Base-by-base conservation (phyloP, 208 protist species). In the Leishmania turanica region DNA sequence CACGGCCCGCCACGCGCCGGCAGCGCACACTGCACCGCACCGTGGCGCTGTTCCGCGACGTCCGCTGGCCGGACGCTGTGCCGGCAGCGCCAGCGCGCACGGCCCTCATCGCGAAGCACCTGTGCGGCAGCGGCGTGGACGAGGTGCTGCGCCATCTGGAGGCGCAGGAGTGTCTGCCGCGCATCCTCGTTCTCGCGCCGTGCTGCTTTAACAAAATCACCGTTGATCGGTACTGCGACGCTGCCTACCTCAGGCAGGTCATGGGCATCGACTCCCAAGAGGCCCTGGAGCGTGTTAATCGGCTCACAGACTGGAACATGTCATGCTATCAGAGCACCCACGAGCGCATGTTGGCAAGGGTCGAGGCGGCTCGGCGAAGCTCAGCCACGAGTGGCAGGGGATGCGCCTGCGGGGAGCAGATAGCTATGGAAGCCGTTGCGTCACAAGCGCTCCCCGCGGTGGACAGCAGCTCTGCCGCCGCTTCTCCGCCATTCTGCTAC, bases 81-180 rank as follows among this genome's bases (percentile, higher is more conserved):
- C 69, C 64, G 21, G 88, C 78, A 0, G 76, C 79, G 19, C 89
- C 91, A 66, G 62, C 79, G 40, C 82, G 80, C 40, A 90, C 77
- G 58, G 90, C 86, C 11, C 79, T 96, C 66, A 84, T 96, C 58
- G 92, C 93, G 34, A 97, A 97, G 83, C 93, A 97, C 74, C 89
- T 97, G 40, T 97, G 93, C 75, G 93, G 93, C 34, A 94, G 88
- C 51, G 88, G 88, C 75, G 88, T 96, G 54, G 93, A 96, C 77
- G 85, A 90, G 77, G 94, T 92, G 70, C 79, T 97, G 54, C 79
- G 71, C 17, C 88, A 92, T 70, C 82, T 95, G 58, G 85, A 90
- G 31, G 58, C 64, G 62, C 78, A 91, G 86, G 75, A 79, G 49
- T 89, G 81, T 75, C 84, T 93, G 64, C 93, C 92, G 11, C 88